phyloP scores from a whole-genome alignment of 331 rosid species.

The Acacia concinna region DNA sequence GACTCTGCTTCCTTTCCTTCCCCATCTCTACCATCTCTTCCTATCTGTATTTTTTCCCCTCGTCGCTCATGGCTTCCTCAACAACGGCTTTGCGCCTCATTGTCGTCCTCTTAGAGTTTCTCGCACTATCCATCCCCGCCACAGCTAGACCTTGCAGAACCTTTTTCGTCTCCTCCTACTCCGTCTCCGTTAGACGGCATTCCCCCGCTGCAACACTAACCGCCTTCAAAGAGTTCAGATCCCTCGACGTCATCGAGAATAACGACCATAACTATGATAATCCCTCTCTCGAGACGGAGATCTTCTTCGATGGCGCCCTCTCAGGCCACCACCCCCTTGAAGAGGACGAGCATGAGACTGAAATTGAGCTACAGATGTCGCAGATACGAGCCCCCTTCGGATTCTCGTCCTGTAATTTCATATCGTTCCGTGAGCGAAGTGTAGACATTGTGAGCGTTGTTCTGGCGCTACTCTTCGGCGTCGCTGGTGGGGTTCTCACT shows the following conservation, averaged over 20 bases:
- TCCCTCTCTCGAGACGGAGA: conserved; percentile 2
- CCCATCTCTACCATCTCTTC: too few species aligned
- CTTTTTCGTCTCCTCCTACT: conserved; percentile 68
- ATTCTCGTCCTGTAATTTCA: conserved; percentile 50
- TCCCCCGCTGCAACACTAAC: conserved; percentile 38
- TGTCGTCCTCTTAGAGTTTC: conserved; percentile 26
- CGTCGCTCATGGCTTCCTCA: conserved; percentile 49
- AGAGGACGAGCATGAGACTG: not conserved
- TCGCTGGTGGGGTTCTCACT: conserved; percentile 85
- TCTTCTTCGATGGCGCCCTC: conserved; percentile 29
- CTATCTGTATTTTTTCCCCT: not conserved
- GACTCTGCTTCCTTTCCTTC: not conserved
- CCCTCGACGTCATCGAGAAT: conserved; percentile 9
- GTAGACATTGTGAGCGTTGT: conserved; percentile 89
- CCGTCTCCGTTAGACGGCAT: conserved; percentile 55
- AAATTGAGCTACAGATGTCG: not conserved
- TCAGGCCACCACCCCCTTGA: not conserved
- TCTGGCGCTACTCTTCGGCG: conserved; percentile 82
- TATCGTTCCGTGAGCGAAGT: conserved; percentile 85
- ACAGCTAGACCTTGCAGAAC: conserved; percentile 75
- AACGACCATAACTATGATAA: not conserved
- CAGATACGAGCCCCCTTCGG: conserved; percentile 32
- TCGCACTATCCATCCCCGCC: conserved; percentile 37
- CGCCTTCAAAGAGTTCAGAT: conserved; percentile 43
- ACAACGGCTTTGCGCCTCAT: conserved; percentile 28